Evolutionary conservation across 106 monocot species (phyloP).

Genomic region (Iris macrosiphon): DNA sequence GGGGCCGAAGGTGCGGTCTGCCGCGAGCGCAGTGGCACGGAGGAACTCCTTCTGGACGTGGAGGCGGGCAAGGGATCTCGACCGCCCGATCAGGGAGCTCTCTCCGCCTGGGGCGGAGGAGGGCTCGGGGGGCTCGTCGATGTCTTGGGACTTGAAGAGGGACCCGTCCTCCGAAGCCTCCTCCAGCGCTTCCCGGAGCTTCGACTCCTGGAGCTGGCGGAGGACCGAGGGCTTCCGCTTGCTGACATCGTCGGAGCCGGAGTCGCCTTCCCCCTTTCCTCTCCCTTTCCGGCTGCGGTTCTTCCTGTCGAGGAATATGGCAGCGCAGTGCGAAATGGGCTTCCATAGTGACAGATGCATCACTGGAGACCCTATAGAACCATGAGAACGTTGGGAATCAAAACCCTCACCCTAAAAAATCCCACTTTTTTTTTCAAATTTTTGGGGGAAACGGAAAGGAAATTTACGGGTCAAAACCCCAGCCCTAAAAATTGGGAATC

Average conservation of each 20-base stretch:
- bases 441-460: constrained; percentile 1
- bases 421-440: too few relatives aligned
- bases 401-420: constrained; percentile 4
- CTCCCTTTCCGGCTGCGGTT: constrained; percentile 7
- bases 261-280: background rate
- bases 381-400: too few relatives aligned
- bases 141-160: constrained; percentile 42
- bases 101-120: constrained; percentile 1
- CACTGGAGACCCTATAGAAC: constrained; percentile 1
- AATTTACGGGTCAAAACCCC: background rate
- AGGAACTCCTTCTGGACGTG: constrained; percentile 57
- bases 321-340: constrained; percentile 83
- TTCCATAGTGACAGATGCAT: constrained; percentile 97
- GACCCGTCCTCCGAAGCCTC: constrained; percentile 62
- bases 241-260: background rate
- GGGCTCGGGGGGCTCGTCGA: constrained; percentile 9
- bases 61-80: constrained; percentile 48
- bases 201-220: constrained; percentile 38
- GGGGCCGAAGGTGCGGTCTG: constrained; percentile 22
- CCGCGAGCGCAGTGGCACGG: constrained; percentile 35
- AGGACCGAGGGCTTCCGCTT: constrained; percentile 21
- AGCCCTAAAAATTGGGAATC: constrained; percentile 2
- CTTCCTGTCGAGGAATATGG: constrained; percentile 64
- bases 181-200: constrained; percentile 57
- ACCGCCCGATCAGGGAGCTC: constrained; percentile 19